phyloP scores from a whole-genome alignment of 2,329 filamentous ascomycete species.

The Aureobasidium sp. region DNA sequence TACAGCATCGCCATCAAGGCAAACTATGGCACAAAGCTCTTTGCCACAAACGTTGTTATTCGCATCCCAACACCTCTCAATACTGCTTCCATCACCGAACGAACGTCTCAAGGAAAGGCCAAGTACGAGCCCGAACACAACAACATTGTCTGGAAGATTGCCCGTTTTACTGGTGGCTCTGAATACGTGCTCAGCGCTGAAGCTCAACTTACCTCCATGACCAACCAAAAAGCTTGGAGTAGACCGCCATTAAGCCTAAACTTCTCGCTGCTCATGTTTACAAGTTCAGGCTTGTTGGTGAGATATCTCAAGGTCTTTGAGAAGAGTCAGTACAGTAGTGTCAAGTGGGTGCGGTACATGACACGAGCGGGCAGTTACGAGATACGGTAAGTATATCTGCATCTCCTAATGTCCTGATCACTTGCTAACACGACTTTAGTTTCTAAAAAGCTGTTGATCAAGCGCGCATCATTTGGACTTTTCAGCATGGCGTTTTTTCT shows the following conservation, averaged over 20 bases:
- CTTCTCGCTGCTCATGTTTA: constrained; percentile 97
- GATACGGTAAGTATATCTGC: constrained; percentile 55
- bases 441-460: not conserved
- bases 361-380: constrained; percentile 96
- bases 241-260: constrained; percentile 83
- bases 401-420: not conserved
- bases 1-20: constrained; percentile 97
- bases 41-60: constrained; percentile 91
- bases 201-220: constrained; percentile 90
- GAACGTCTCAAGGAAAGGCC: constrained; percentile 90
- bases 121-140: constrained; percentile 99
- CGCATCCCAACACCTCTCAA: constrained; percentile 94
- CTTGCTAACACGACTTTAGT: not conserved
- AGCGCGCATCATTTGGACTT: not conserved
- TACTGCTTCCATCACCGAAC: constrained; percentile 85
- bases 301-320: constrained; percentile 98
- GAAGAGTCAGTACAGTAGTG: constrained; percentile 97
- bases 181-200: constrained; percentile 94
- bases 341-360: constrained; percentile 99
- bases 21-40: constrained; percentile 93
- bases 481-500: constrained; percentile 2
- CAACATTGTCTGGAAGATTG: constrained; percentile 98
- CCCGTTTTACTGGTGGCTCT: constrained; percentile 94
- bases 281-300: constrained; percentile 83
- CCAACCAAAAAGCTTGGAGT: constrained; percentile 95